Evolutionary conservation across 495 filamentous ascomycete genomes (phyloP).

Genomic region (Trichoderma reesei): DNA sequence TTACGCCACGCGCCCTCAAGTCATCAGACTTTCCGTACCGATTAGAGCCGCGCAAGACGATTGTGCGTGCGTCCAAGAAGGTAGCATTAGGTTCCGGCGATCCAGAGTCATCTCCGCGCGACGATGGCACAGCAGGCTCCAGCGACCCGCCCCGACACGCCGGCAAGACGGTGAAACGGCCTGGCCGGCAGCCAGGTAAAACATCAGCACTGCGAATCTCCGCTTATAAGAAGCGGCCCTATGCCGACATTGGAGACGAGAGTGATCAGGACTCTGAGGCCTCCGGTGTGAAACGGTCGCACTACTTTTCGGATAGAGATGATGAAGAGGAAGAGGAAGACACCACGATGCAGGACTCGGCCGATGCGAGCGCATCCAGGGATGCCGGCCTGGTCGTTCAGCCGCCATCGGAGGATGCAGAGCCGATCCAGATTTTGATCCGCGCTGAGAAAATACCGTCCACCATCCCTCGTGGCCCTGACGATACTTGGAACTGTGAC

Average conservation of each 20-base stretch:
- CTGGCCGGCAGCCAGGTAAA: slow-evolving; percentile 24
- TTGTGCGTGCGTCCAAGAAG: neutral
- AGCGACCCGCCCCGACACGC: slow-evolving; percentile 12
- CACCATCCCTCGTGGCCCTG: slow-evolving; percentile 39
- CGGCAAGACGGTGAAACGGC: neutral
- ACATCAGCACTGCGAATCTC: slow-evolving; percentile 23
- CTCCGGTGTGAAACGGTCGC: neutral
- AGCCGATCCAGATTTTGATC: slow-evolving; percentile 28
- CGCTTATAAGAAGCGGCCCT: slow-evolving; percentile 26
- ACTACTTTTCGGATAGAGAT: slow-evolving; percentile 22
- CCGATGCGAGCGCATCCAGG: neutral
- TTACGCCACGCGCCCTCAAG: neutral
- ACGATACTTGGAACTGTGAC: slow-evolving; percentile 61
- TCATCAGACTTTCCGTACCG: neutral
- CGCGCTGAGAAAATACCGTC: slow-evolving; percentile 36
- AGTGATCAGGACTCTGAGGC: neutral
- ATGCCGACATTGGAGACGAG: slow-evolving; percentile 26
- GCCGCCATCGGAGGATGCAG: slow-evolving; percentile 17
- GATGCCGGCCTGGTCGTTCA: slow-evolving; percentile 9
- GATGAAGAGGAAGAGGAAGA: slow-evolving; percentile 24
- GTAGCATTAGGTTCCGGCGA: neutral
- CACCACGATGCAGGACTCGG: slow-evolving; percentile 1
- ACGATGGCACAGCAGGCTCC: slow-evolving; percentile 6
- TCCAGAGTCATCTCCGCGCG: neutral
- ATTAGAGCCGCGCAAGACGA: neutral